Base-by-base conservation (phyloP, 2,329 filamentous ascomycete species). In the Aaosphaeria arxii region DNA sequence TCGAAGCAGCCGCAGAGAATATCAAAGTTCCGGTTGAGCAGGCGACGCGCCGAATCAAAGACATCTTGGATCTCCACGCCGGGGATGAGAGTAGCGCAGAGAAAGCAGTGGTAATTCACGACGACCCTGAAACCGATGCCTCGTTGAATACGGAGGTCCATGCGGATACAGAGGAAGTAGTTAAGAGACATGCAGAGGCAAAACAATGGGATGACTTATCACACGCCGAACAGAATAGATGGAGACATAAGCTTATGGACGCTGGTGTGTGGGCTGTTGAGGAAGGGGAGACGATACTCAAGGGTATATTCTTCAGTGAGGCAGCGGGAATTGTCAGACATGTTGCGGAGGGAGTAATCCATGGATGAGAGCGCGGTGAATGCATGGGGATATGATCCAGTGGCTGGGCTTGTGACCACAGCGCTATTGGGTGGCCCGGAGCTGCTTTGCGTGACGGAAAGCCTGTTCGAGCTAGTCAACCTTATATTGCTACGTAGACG, bases 211-310 rank as follows among this genome's bases (percentile, higher is more conserved):
- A 90, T 48, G 82, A 91, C 50, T 71, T 95, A 40, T 75, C 76
- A 5, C 74, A 78, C 9, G 71, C 80, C 46, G 82, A 91, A 67
- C 81, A 82, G 65, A 72, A 76, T 44, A 73, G 75, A 13, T 95
- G 90, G 90, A 89, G 84, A 71, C 70, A 80, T 56, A 81, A 79
- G 62, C 76, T 95, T 33, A 75, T 76, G 47, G 77, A 85, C 46
- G 85, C 88, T 0, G 89, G 89, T 0, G 82, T 90, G 54, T 95
- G 89, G 89, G 81, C 82, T n/a, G 84, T 86, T 63, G 78, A 82
- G 35, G 88, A 92, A 76, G 88, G 88, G 3, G 89, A 92, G 74
- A 78, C 77, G 7, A 81, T 94, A 30, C 80, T 95, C 57, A 84
- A 85, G 70, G 87, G 88, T 3, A 81, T 95, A 31, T 73, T 95